A percentile compares a stretch with the other conserved stretches of the same genome.
phyloP scores from a whole-genome alignment of 2,329 filamentous ascomycete genomes.

The Leptographium flavum region DNA sequence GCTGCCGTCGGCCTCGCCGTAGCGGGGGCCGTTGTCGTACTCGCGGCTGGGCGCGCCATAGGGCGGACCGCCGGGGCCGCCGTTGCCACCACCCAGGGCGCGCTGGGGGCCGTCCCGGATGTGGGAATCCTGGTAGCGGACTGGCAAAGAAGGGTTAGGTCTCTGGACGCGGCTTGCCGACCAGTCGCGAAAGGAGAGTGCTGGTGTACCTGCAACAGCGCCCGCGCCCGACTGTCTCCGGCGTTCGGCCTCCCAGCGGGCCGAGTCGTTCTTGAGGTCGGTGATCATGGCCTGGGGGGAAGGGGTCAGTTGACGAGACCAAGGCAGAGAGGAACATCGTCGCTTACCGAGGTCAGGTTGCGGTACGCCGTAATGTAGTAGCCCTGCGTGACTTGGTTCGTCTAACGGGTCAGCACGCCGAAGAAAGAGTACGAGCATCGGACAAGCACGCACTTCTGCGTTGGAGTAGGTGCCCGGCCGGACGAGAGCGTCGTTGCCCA shows the following conservation, averaged over 20 bases:
- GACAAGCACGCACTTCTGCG: conserved; percentile 30
- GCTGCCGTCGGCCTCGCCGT: conserved; percentile 34
- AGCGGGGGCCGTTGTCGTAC: conserved; percentile 29
- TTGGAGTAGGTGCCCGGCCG: conserved; percentile 55
- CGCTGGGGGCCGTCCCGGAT: conserved; percentile 9
- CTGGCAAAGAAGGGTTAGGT: conserved; percentile 44
- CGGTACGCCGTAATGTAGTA: conserved; percentile 71
- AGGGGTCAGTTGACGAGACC: background rate
- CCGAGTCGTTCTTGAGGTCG: conserved; percentile 47
- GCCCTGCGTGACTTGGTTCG: conserved; percentile 48
- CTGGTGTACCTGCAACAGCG: conserved; percentile 37
- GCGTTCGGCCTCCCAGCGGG: conserved; percentile 46
- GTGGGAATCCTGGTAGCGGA: conserved; percentile 38
- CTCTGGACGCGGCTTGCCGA: conserved; percentile 32
- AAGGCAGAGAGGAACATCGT: too few species aligned
- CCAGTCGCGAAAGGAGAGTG: conserved; percentile 30
- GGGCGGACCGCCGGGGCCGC: conserved; percentile 9
- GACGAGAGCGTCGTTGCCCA: conserved; percentile 70
- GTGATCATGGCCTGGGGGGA: conserved; percentile 43
- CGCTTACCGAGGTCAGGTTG: conserved; percentile 60
- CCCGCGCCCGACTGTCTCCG: conserved; percentile 33
- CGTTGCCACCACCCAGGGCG: conserved; percentile 4
- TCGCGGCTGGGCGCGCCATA: conserved; percentile 8
- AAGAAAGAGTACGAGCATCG: background rate
- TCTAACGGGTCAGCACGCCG: conserved; percentile 24